Conservation (phyloP, 2,329 filamentous ascomycete species). For the Scedosporium dehoogii region DNA sequence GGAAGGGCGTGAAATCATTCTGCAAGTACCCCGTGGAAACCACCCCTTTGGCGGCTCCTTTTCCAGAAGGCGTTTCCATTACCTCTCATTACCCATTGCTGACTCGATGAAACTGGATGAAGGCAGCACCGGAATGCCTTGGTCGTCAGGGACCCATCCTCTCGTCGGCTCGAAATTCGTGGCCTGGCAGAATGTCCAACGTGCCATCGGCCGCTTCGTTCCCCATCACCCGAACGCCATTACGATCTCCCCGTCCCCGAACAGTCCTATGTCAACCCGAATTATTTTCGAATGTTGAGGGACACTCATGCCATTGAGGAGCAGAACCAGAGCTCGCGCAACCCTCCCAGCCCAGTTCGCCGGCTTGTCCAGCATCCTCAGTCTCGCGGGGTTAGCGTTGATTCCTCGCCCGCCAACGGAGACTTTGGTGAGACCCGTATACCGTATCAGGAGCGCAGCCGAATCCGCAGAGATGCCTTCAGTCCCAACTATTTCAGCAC, state of each 20-base stretch:
- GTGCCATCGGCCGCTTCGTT: conserved; percentile 64
- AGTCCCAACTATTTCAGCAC: conserved; percentile 85
- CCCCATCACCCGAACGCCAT: conserved; percentile 36
- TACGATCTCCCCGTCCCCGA: conserved; percentile 34
- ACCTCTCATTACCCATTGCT: background rate
- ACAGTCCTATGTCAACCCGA: conserved; percentile 73
- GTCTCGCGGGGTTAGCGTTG: conserved; percentile 8
- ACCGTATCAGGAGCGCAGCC: conserved; percentile 36
- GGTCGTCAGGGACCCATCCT: conserved; percentile 80
- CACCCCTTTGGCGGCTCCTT: background rate
- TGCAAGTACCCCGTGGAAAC: conserved; percentile 46
- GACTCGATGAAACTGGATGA: background rate
- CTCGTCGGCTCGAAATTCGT: conserved; percentile 75
- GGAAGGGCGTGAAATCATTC: conserved; percentile 67
- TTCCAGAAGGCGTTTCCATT: background rate
- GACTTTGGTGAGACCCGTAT: background rate
- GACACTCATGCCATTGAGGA: conserved; percentile 35
- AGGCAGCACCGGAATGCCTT: conserved; percentile 90
- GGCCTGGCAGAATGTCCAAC: conserved; percentile 77
- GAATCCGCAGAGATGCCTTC: conserved; percentile 80
- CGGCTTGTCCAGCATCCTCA: conserved; percentile 39
- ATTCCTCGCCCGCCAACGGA: background rate
- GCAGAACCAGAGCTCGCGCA: conserved; percentile 22
- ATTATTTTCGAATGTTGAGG: conserved; percentile 92
- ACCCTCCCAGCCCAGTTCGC: conserved; percentile 43